Evolutionary conservation across 805 yeast genomes (phyloP).

Genomic region (Cyberlindnera euphorbiae): DNA sequence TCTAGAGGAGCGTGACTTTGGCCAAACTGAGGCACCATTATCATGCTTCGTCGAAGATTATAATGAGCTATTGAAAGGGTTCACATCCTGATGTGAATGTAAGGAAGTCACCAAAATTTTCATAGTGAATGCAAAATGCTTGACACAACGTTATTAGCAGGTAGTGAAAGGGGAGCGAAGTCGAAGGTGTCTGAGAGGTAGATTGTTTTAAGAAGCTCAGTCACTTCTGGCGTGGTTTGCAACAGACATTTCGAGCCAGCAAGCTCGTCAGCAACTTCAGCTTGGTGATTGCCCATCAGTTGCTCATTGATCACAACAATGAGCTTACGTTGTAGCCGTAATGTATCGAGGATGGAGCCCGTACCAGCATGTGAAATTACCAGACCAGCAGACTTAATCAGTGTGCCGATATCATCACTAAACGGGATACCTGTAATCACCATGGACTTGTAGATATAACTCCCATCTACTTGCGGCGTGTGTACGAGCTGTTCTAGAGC

Average conservation of each 20-base stretch:
- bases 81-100: neutral
- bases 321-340: slow-evolving; percentile 51
- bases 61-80: slow-evolving; percentile 12
- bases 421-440: slow-evolving; percentile 43
- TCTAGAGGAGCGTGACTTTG: slow-evolving; percentile 2
- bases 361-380: slow-evolving; percentile 90
- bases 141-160: too few relatives aligned
- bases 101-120: neutral
- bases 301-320: slow-evolving; percentile 65
- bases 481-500: neutral
- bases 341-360: slow-evolving; percentile 81
- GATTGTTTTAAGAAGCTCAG: too few relatives aligned
- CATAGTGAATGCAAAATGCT: neutral
- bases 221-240: slow-evolving; percentile 11
- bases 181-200: too few relatives aligned
- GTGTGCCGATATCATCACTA: slow-evolving; percentile 35
- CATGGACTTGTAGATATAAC: slow-evolving; percentile 10
- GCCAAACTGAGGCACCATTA: slow-evolving; percentile 3
- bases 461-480: slow-evolving; percentile 1
- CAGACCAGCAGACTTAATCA: slow-evolving; percentile 44
- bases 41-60: slow-evolving; percentile 18
- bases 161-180: too few relatives aligned
- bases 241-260: slow-evolving; percentile 30
- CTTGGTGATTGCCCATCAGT: slow-evolving; percentile 87
- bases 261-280: slow-evolving; percentile 65